A percentile compares a stretch with the other conserved stretches of the same genome.
phyloP scores from a whole-genome alignment of 257 asterid genomes.

The Eustoma russellianum region DNA sequence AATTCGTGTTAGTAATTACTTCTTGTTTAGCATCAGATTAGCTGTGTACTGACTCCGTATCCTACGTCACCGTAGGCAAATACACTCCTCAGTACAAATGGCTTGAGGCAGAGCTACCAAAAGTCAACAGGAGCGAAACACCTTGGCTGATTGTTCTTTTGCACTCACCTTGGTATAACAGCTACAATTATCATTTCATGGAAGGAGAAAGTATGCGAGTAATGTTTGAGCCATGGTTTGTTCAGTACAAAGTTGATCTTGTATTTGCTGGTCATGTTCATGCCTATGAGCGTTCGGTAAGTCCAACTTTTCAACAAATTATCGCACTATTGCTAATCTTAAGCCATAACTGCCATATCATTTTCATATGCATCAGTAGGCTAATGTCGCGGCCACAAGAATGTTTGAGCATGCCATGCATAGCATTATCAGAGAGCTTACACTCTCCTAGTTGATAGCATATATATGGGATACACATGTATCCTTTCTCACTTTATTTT shows the following conservation, averaged over 20 bases:
- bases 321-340: no score
- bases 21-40: no score
- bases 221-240: constrained; percentile 69
- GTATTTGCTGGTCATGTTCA: constrained; percentile 94
- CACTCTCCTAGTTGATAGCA: no score
- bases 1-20: no score
- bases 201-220: constrained; percentile 99
- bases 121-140: constrained; percentile 70
- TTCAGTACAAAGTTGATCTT: constrained; percentile 68
- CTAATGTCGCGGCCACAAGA: no score
- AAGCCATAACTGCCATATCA: no score
- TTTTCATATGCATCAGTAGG: neutral
- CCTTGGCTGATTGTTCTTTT: constrained; percentile 84
- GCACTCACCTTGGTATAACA: constrained; percentile 95
- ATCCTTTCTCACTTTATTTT: no score
- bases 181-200: constrained; percentile 73
- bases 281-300: constrained; percentile 84
- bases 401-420: no score
- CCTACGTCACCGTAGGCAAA: constrained; percentile 28
- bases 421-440: no score
- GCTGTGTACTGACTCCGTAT: no score
- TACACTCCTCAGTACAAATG: constrained; percentile 80
- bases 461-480: no score
- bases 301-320: constrained; percentile 2
- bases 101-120: constrained; percentile 62